Evolutionary conservation across 495 filamentous ascomycete genomes (phyloP).

Genomic region (Sordaria brevicollis): DNA sequence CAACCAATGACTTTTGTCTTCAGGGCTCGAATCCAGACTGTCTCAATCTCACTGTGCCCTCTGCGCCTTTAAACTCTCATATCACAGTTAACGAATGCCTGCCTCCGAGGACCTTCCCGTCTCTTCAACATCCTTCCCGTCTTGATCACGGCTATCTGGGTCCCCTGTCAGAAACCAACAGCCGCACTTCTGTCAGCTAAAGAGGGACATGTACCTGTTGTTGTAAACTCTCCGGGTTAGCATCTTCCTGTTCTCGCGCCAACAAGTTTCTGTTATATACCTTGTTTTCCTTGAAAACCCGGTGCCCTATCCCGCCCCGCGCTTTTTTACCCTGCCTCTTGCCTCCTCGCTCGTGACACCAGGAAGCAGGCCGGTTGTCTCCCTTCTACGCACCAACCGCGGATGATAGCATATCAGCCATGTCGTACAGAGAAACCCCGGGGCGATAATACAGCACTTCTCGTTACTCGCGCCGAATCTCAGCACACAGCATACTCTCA

Average conservation of each 20-base stretch:
- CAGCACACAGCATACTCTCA: not conserved
- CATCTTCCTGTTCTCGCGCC: conserved; percentile 1
- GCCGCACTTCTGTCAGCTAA: not conserved
- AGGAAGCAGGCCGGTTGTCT: not conserved
- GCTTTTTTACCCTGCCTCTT: not conserved
- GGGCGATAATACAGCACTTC: conserved; percentile 17
- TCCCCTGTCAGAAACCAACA: not conserved
- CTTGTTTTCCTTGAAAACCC: not conserved
- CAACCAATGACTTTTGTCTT: not conserved
- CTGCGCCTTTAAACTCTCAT: not conserved
- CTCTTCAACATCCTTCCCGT: conserved; percentile 7
- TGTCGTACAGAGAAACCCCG: conserved; percentile 15
- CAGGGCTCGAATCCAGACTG: not conserved
- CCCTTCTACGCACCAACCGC: not conserved
- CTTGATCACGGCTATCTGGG: not conserved
- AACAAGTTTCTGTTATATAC: not conserved
- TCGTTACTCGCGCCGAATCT: conserved; percentile 8
- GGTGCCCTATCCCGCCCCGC: not conserved
- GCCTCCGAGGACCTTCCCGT: conserved; percentile 2
- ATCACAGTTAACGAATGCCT: not conserved
- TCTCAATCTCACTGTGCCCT: conserved; percentile 4
- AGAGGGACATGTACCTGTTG: not conserved
- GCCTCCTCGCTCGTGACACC: conserved; percentile 1
- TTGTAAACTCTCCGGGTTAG: not conserved
- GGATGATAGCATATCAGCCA: conserved; percentile 3